Evolutionary conservation across 2,329 filamentous ascomycete species (phyloP).

Genomic region (Neurospora sp.): DNA sequence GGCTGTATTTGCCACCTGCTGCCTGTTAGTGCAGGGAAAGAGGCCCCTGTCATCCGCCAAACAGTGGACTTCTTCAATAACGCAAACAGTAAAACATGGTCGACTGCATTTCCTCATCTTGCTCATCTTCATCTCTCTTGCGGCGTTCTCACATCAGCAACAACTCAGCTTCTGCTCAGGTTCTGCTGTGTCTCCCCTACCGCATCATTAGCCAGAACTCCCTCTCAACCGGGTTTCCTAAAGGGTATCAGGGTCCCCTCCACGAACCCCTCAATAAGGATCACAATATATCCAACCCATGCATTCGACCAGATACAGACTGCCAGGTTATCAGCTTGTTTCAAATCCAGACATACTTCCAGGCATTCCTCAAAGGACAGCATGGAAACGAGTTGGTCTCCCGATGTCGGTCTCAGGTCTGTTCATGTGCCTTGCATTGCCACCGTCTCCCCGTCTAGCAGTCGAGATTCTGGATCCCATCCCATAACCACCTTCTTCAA

Average conservation of each 20-base stretch:
- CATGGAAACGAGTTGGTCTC: not conserved
- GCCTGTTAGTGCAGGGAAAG: not conserved
- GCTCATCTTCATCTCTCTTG: not conserved
- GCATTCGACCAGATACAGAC: not conserved
- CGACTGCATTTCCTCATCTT: not conserved
- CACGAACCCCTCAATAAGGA: not conserved
- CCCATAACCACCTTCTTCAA: not conserved
- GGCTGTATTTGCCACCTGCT: accelerated
- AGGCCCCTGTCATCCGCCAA: not conserved
- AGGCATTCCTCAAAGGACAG: not conserved
- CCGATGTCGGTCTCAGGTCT: not conserved
- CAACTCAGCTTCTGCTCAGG: not conserved
- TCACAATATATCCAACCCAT: not conserved
- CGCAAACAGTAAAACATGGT: not conserved
- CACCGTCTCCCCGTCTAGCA: not conserved
- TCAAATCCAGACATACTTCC: not conserved
- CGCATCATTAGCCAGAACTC: not conserved
- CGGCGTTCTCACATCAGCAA: not conserved
- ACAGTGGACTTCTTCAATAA: not conserved
- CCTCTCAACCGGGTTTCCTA: not conserved
- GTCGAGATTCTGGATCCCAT: not conserved
- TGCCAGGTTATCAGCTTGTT: not conserved
- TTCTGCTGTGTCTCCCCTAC: not conserved
- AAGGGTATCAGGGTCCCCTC: not conserved
- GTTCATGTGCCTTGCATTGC: not conserved